phyloP scores from a whole-genome alignment of 2,329 filamentous ascomycete species.

The Neonectria punicea region DNA sequence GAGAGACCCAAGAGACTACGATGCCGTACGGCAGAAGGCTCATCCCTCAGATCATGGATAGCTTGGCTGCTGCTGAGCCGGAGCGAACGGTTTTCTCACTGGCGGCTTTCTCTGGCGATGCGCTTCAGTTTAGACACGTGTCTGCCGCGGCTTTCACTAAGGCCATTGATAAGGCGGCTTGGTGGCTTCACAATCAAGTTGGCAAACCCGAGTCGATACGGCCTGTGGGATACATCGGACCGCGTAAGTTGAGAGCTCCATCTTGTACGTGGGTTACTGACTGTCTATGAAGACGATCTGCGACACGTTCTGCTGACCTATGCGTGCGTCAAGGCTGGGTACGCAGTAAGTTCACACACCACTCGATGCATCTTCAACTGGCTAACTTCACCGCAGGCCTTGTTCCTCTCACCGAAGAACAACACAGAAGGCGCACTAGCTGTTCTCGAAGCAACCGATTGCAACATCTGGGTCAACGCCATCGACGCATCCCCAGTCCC shows the following conservation, averaged over 20 bases:
- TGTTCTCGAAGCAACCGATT: slow-evolving; percentile 46
- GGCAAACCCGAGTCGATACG: slow-evolving; percentile 30
- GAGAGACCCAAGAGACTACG: not conserved
- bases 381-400: slow-evolving; percentile 33
- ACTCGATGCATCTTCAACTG: not conserved
- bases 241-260: slow-evolving; percentile 40
- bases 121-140: slow-evolving; percentile 35
- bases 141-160: slow-evolving; percentile 39
- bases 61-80: slow-evolving; percentile 40
- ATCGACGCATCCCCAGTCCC: slow-evolving; percentile 28
- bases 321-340: slow-evolving; percentile 48
- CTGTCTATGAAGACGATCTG: slow-evolving; percentile 41
- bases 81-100: slow-evolving; percentile 41
- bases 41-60: slow-evolving; percentile 45
- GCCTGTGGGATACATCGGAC: slow-evolving; percentile 46
- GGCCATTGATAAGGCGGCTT: slow-evolving; percentile 46
- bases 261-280: too few species aligned
- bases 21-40: slow-evolving; percentile 36
- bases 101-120: slow-evolving; percentile 22
- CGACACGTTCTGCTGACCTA: slow-evolving; percentile 45
- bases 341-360: slow-evolving; percentile 38
- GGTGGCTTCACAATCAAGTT: slow-evolving; percentile 42
- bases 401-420: slow-evolving; percentile 50
- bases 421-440: slow-evolving; percentile 46
- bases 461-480: slow-evolving; percentile 45